phyloP scores from a whole-genome alignment of 306 rosid genomes.

The Cicer judaicum region DNA sequence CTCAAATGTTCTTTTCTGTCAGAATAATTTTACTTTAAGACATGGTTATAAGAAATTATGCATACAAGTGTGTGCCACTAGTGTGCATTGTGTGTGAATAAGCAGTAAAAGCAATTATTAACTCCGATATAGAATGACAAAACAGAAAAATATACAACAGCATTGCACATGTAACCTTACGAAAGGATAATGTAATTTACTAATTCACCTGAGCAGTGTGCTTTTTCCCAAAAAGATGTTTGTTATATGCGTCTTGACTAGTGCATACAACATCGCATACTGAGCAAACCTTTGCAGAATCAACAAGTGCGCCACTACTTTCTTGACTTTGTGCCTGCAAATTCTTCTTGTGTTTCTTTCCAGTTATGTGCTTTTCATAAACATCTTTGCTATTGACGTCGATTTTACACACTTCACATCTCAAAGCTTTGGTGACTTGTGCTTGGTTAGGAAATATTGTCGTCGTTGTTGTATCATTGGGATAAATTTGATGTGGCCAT shows the following conservation, averaged over 20 bases:
- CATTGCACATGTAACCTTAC: constrained; percentile 16
- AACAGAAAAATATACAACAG: neutral
- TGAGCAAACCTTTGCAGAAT: constrained; percentile 57
- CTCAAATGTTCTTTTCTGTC: neutral
- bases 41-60: neutral
- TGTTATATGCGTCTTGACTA: constrained; percentile 59
- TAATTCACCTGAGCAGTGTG: constrained; percentile 68
- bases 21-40: constrained; percentile 1
- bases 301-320: constrained; percentile 43
- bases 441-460: constrained; percentile 42
- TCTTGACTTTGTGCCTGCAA: constrained; percentile 27
- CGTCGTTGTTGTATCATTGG: constrained; percentile 24
- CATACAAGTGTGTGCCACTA: neutral
- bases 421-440: constrained; percentile 40
- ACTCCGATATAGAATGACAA: neutral
- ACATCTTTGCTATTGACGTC: constrained; percentile 55
- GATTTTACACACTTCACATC: constrained; percentile 58
- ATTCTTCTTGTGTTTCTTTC: constrained; percentile 61
- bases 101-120: neutral
- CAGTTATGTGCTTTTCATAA: constrained; percentile 52
- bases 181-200: constrained; percentile 32
- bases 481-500: constrained; percentile 44
- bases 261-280: constrained; percentile 64
- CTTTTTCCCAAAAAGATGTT: constrained; percentile 67
- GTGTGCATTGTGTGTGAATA: constrained; percentile 7